These are phyloP conservation scores for Lasiodiplodia sp. DNA, from an alignment of 2,329 filamentous ascomycete species.

Conservation along the genomic window DNA sequence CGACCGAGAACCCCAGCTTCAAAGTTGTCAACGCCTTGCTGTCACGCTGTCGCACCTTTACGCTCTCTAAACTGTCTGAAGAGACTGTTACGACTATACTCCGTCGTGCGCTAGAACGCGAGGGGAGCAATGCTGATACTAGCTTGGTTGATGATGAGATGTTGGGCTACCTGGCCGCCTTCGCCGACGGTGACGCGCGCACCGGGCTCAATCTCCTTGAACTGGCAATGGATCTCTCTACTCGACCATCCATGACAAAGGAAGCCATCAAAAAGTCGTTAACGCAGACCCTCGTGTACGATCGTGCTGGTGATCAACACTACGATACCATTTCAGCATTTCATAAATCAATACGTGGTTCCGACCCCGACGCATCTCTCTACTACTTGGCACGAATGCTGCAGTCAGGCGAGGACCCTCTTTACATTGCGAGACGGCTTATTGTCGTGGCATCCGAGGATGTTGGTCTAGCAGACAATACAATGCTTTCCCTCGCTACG, in stretches of 20 bases:
- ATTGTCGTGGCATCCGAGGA: slow-evolving; percentile 96
- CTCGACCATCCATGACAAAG: slow-evolving; percentile 70
- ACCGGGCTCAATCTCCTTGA: slow-evolving; percentile 93
- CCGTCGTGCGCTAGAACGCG: slow-evolving; percentile 72
- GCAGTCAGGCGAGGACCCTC: slow-evolving; percentile 89
- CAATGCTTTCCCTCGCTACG: slow-evolving; percentile 82
- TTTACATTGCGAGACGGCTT: slow-evolving; percentile 91
- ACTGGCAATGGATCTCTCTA: slow-evolving; percentile 80
- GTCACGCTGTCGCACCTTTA: slow-evolving; percentile 90
- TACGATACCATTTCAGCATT: slow-evolving; percentile 98
- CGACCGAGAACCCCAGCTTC: slow-evolving; percentile 96
- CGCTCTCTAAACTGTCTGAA: slow-evolving; percentile 75
- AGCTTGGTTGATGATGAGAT: slow-evolving; percentile 78
- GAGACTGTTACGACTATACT: slow-evolving; percentile 78
- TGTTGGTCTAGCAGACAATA: slow-evolving; percentile 87
- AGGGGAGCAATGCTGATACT: slow-evolving; percentile 54
- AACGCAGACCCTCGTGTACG: slow-evolving; percentile 93
- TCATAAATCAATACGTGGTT: slow-evolving; percentile 92
- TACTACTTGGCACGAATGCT: slow-evolving; percentile 98
- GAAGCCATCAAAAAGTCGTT: slow-evolving; percentile 81
- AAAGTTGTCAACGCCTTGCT: slow-evolving; percentile 88
- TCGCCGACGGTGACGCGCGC: slow-evolving; percentile 90
- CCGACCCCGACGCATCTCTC: slow-evolving; percentile 83
- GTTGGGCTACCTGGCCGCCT: slow-evolving; percentile 80
- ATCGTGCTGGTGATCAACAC: slow-evolving; percentile 93